Conservation (phyloP, 108 stramenopile genomes). For the Skeletonema grethae region DNA sequence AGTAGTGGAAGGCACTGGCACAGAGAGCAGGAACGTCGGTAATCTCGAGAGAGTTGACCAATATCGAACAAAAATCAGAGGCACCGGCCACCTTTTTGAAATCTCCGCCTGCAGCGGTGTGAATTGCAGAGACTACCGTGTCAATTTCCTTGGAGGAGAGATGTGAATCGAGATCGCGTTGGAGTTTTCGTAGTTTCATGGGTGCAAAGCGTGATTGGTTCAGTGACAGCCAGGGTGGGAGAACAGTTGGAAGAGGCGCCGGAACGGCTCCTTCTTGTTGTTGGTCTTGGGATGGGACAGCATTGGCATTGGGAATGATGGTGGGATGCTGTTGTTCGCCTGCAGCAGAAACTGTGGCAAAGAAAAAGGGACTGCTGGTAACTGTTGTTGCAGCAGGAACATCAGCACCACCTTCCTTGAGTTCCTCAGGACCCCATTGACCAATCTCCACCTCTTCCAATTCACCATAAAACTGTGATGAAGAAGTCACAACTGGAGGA, state of each 20-base stretch:
- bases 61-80: conserved; percentile 68
- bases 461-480: conserved; percentile 35
- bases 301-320: background rate
- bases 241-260: background rate
- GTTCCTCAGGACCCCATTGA: conserved; percentile 10
- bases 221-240: conserved; percentile 41
- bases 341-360: background rate
- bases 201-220: conserved; percentile 19
- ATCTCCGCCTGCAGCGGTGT: conserved; percentile 56
- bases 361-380: conserved; percentile 4
- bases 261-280: background rate
- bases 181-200: conserved; percentile 22
- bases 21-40: conserved; percentile 61
- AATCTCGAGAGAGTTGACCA: conserved; percentile 82
- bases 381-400: background rate
- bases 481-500: background rate
- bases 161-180: conserved; percentile 29
- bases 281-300: background rate
- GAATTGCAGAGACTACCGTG: conserved; percentile 58
- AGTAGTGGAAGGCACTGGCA: conserved; percentile 76
- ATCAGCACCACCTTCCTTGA: background rate
- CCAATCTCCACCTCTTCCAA: conserved; percentile 44
- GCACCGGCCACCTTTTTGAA: conserved; percentile 68
- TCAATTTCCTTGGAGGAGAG: conserved; percentile 35
- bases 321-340: background rate